Conservation (phyloP, 2,329 filamentous ascomycete species). For the Fusarium anguioides region DNA sequence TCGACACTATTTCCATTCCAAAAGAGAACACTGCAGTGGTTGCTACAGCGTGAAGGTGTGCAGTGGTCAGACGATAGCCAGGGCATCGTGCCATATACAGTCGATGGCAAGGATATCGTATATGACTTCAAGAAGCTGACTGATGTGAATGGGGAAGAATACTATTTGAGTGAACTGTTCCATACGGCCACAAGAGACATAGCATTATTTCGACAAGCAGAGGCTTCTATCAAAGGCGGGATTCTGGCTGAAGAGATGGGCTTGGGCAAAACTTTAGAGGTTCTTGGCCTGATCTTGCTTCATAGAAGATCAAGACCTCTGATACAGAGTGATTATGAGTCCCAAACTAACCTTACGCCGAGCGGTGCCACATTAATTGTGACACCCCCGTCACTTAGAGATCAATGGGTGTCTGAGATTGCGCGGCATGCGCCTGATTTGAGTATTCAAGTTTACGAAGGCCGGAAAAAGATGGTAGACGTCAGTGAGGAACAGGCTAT, state of each 20-base stretch:
- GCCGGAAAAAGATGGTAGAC: constrained; percentile 53
- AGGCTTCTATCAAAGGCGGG: constrained; percentile 64
- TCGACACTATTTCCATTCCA: constrained; percentile 77
- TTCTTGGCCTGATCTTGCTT: constrained; percentile 75
- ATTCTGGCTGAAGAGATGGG: constrained; percentile 87
- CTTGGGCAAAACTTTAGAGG: constrained; percentile 82
- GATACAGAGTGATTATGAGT: constrained; percentile 40
- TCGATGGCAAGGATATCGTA: constrained; percentile 11
- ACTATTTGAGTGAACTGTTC: constrained; percentile 72
- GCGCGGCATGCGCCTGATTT: constrained; percentile 67
- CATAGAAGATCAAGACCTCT: constrained; percentile 60
- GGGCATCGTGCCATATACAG: constrained; percentile 32
- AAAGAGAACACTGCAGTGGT: constrained; percentile 75
- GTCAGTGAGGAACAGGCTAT: constrained; percentile 55
- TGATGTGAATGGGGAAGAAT: constrained; percentile 52
- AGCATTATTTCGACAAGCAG: constrained; percentile 54
- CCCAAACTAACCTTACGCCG: constrained; percentile 55
- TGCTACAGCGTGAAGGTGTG: constrained; percentile 73
- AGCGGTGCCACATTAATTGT: constrained; percentile 71
- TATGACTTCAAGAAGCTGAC: constrained; percentile 49
- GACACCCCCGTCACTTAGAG: constrained; percentile 64
- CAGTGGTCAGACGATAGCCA: constrained; percentile 52
- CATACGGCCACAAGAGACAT: constrained; percentile 66
- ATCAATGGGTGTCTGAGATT: constrained; percentile 73
- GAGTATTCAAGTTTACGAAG: constrained; percentile 67